These are phyloP conservation scores for Pholiota conissans DNA, from an alignment of 768 basidiomycete species.

Conservation along the genomic window DNA sequence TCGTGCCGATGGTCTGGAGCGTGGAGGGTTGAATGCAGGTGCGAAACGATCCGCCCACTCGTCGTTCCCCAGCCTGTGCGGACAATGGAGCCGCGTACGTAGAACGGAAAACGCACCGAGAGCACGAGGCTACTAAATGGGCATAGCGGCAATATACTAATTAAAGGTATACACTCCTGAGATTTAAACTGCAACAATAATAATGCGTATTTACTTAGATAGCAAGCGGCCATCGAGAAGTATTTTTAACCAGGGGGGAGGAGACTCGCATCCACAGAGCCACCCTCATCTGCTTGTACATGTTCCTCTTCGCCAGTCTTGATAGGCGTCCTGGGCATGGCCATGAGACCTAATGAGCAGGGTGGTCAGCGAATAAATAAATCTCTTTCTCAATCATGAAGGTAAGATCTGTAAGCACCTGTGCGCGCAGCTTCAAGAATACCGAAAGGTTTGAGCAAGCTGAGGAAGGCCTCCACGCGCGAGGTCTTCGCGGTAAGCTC, in stretches of 20 bases:
- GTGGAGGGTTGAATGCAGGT: background rate
- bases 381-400: conserved; percentile 2
- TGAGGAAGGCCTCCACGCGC: conserved; percentile 91
- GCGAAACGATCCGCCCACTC: too few species aligned
- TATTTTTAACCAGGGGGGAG: conserved; percentile 84
- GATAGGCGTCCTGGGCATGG: conserved; percentile 96
- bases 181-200: background rate
- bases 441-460: conserved; percentile 90
- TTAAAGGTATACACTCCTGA: background rate
- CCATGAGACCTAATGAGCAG: conserved; percentile 89
- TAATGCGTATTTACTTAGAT: background rate
- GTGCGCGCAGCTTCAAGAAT: conserved; percentile 94
- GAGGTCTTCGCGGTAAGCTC: conserved; percentile 93
- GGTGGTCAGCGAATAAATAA: conserved; percentile 1
- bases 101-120: background rate
- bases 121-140: background rate
- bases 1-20: background rate
- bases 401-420: conserved; percentile 48
- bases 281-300: conserved; percentile 43
- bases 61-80: too few species aligned
- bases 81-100: too few species aligned
- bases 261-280: conserved; percentile 82
- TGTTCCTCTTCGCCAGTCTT: conserved; percentile 60
- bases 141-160: background rate
- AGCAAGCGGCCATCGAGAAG: background rate